A percentile compares a stretch with the other conserved stretches of the same genome.
phyloP scores from a whole-genome alignment of 108 stramenopile genomes.

The Nitzschia putrida region DNA sequence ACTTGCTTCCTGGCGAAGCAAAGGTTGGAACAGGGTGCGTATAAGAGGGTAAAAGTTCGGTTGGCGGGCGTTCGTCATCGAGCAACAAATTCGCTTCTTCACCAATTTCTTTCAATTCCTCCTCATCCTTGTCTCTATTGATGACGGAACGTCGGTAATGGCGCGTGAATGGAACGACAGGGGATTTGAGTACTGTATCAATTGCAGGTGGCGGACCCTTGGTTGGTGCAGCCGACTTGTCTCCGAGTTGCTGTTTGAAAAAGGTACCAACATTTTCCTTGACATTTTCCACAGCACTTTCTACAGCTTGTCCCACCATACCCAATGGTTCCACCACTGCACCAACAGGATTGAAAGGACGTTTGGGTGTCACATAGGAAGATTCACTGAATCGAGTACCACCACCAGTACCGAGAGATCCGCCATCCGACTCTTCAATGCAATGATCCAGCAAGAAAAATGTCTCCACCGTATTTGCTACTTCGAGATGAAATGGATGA shows the following conservation, averaged over 20 bases:
- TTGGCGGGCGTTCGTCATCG: conserved; percentile 45
- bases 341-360: not conserved
- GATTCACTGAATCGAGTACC: not conserved
- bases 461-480: conserved; percentile 43
- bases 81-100: conserved; percentile 41
- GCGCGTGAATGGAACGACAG: conserved; percentile 50
- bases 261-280: conserved; percentile 16
- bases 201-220: not conserved
- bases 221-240: not conserved
- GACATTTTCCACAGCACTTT: conserved; percentile 13
- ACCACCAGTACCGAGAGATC: not conserved
- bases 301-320: conserved; percentile 3
- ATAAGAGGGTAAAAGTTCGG: conserved; percentile 41
- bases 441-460: conserved; percentile 60
- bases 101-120: conserved; percentile 43
- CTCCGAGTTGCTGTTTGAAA: conserved; percentile 17
- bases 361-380: conserved; percentile 10
- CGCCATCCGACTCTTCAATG: conserved; percentile 26
- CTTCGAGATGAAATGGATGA: conserved; percentile 26
- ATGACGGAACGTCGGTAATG: conserved; percentile 27
- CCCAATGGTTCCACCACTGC: conserved; percentile 1
- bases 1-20: conserved; percentile 20
- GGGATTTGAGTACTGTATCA: conserved; percentile 9
- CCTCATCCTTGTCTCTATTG: conserved; percentile 27
- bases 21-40: conserved; percentile 36